Conservation (phyloP, 129 eudicot species). For the Pulicaria dysenterica region DNA sequence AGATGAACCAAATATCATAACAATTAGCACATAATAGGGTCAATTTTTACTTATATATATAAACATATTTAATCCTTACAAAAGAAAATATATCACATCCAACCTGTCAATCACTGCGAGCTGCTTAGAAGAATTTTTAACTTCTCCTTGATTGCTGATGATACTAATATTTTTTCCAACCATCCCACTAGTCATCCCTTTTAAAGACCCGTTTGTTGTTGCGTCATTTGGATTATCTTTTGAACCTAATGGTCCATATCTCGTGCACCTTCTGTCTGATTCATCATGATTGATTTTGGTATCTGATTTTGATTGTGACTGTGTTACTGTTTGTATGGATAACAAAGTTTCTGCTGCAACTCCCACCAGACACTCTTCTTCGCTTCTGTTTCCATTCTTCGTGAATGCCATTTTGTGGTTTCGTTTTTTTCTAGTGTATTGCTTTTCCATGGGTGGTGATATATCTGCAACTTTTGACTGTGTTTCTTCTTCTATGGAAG, state of each 20-base stretch:
- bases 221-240: constrained; percentile 19
- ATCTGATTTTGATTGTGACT: constrained; percentile 9
- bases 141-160: constrained; percentile 7
- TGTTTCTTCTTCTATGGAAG: constrained; percentile 16
- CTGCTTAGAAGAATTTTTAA: constrained; percentile 25
- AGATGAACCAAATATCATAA: constrained; percentile 20
- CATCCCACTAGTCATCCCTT: not conserved
- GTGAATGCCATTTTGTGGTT: constrained; percentile 22
- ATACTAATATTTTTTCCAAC: not conserved
- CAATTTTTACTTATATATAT: not conserved
- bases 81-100: not conserved
- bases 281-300: constrained; percentile 10
- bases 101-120: constrained; percentile 36
- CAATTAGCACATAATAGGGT: not conserved
- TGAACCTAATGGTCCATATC: not conserved
- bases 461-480: constrained; percentile 1
- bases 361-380: constrained; percentile 18
- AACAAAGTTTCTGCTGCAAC: constrained; percentile 12
- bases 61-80: not conserved
- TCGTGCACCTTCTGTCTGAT: not conserved
- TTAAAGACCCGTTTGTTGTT: constrained; percentile 15
- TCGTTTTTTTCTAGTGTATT: constrained; percentile 3
- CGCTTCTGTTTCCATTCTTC: constrained; percentile 23
- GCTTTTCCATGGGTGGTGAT: constrained; percentile 15
- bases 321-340: constrained; percentile 12